Percentiles rank a stretch among this genome's conserved stretches.
These are phyloP conservation scores for Cadophora sp. DNA, from an alignment of 2,329 filamentous ascomycete genomes.

Conservation along the genomic window DNA sequence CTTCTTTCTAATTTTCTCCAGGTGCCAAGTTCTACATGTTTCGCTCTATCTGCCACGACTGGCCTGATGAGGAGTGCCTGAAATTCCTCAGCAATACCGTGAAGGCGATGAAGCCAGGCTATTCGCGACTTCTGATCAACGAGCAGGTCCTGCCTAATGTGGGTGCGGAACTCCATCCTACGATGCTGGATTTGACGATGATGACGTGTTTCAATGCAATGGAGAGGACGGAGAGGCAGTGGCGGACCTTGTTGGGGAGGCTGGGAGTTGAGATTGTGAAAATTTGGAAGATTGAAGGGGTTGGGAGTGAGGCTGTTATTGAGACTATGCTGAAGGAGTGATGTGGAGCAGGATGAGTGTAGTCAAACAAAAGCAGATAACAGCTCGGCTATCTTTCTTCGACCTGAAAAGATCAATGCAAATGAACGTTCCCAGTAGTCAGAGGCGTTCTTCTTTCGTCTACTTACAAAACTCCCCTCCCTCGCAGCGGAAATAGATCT, in stretches of 20 bases:
- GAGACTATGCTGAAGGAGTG: conserved; percentile 16
- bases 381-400: too few relatives aligned
- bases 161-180: background rate
- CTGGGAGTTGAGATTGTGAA: conserved; percentile 21
- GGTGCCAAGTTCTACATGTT: conserved; percentile 18
- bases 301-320: conserved; percentile 23
- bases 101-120: conserved; percentile 19
- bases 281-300: conserved; percentile 12
- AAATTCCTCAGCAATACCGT: conserved; percentile 3
- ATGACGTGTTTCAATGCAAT: conserved; percentile 11
- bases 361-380: too few relatives aligned
- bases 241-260: conserved; percentile 1
- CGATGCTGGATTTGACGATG: conserved; percentile 14
- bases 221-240: conserved; percentile 23
- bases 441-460: too few relatives aligned
- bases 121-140: conserved; percentile 14
- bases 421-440: too few relatives aligned
- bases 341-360: background rate
- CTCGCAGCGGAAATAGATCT: too few relatives aligned
- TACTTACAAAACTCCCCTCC: too few relatives aligned
- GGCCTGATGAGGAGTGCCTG: conserved; percentile 1
- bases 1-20: background rate
- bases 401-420: too few relatives aligned
- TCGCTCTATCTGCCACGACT: conserved; percentile 15
- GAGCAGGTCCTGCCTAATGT: conserved; percentile 8